Percentiles rank a stretch among this genome's conserved stretches.
These are phyloP conservation scores for Metschnikowia matae DNA, from an alignment of 805 yeast genomes.

Conservation along the genomic window DNA sequence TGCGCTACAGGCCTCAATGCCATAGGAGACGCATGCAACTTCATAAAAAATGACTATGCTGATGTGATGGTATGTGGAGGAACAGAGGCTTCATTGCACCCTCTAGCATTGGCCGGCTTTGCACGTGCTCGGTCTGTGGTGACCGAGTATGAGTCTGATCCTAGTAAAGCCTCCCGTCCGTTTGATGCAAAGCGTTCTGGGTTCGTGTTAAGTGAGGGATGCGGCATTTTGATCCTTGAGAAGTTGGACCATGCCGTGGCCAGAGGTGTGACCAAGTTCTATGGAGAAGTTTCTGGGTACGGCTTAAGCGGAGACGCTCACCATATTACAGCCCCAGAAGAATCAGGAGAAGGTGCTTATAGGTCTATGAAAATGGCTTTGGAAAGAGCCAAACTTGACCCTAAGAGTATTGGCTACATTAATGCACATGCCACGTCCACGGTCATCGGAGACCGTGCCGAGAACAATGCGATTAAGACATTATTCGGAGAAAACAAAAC, in stretches of 20 bases:
- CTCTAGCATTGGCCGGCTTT: conserved; percentile 84
- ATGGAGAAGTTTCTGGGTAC: conserved; percentile 82
- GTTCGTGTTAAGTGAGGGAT: conserved; percentile 91
- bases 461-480: conserved; percentile 64
- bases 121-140: conserved; percentile 82
- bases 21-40: conserved; percentile 86
- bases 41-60: conserved; percentile 74
- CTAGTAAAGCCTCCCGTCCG: conserved; percentile 74
- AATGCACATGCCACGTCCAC: conserved; percentile 99
- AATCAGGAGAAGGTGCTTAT: conserved; percentile 78
- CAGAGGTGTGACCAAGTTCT: conserved; percentile 54
- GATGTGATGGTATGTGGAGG: conserved; percentile 94
- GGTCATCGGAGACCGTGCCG: conserved; percentile 82
- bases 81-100: conserved; percentile 81
- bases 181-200: conserved; percentile 79
- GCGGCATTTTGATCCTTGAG: conserved; percentile 78
- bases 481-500: conserved; percentile 40
- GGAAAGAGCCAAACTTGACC: conserved; percentile 42
- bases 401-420: conserved; percentile 61
- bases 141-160: conserved; percentile 57
- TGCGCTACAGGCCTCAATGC: conserved; percentile 96
- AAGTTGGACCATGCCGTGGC: conserved; percentile 66
- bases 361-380: conserved; percentile 81
- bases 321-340: conserved; percentile 89
- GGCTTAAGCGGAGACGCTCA: conserved; percentile 90